Conservation (phyloP, 306 rosid genomes). For the Cucurbita argyrosperma region DNA sequence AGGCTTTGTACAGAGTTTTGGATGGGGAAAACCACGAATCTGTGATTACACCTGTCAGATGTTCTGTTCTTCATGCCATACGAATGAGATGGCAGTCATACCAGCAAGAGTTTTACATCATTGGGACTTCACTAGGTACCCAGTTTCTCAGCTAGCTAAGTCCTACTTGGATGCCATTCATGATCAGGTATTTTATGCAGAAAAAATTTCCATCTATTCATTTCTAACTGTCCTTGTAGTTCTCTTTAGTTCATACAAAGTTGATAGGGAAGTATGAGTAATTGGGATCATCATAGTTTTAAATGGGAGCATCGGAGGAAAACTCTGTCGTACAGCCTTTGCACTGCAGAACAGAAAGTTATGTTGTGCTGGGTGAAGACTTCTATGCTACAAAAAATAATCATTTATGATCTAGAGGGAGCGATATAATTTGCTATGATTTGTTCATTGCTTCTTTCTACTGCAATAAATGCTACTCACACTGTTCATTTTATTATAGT, state of each 20-base stretch:
- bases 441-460: not conserved
- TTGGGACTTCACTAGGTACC: constrained; percentile 72
- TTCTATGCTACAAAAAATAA: not conserved
- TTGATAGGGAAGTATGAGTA: not conserved
- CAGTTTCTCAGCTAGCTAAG: constrained; percentile 88
- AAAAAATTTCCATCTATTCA: constrained; percentile 1
- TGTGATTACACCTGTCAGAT: constrained; percentile 89
- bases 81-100: constrained; percentile 79
- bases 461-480: not conserved
- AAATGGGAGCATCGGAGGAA: not conserved
- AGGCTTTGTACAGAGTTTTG: constrained; percentile 80
- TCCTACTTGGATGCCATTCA: constrained; percentile 88
- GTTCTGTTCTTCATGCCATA: constrained; percentile 87
- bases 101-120: constrained; percentile 92
- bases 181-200: constrained; percentile 51
- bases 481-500: not conserved
- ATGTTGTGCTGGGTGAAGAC: not conserved
- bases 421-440: not conserved
- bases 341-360: not conserved
- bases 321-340: not conserved
- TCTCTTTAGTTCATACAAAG: not conserved
- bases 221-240: not conserved
- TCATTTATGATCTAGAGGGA: not conserved
- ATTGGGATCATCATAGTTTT: not conserved
- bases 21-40: constrained; percentile 94